Conservation (phyloP, 1,284 basidiomycete genomes). For the Cystobasidium slooffiae region DNA sequence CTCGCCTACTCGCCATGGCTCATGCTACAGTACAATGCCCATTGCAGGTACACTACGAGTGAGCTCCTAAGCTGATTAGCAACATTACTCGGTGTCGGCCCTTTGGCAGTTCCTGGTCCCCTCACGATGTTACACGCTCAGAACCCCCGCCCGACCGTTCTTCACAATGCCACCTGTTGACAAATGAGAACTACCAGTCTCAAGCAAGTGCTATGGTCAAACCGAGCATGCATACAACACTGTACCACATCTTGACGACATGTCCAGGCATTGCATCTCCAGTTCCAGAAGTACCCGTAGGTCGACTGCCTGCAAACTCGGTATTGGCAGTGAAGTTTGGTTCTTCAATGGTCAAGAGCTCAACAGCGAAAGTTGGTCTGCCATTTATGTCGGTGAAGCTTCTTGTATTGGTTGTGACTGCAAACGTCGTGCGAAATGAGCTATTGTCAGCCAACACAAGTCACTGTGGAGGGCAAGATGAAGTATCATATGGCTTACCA, state of each 20-base stretch:
- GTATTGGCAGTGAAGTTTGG: slow-evolving; percentile 28
- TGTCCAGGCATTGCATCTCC: slow-evolving; percentile 2
- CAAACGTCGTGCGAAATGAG: background rate
- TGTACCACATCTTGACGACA: background rate
- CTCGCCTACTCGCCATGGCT: no score
- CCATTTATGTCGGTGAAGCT: slow-evolving; percentile 4
- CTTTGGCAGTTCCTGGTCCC: no score
- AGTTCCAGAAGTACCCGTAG: background rate
- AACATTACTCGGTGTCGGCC: no score
- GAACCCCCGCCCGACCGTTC: no score
- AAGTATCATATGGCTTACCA: background rate
- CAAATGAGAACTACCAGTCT: background rate
- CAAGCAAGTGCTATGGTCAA: background rate
- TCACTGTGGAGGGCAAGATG: background rate
- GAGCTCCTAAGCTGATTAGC: no score
- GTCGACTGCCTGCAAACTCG: slow-evolving; percentile 6
- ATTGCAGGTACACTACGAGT: no score
- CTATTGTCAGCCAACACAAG: no score
- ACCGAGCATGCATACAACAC: background rate
- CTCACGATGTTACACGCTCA: no score
- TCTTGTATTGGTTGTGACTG: slow-evolving; percentile 16
- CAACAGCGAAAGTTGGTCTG: slow-evolving; percentile 16
- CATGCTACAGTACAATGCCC: no score
- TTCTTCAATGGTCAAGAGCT: slow-evolving; percentile 12
- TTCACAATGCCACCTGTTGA: no score